Conservation (phyloP, 495 filamentous ascomycete genomes). For the Cercophora newfieldiana region DNA sequence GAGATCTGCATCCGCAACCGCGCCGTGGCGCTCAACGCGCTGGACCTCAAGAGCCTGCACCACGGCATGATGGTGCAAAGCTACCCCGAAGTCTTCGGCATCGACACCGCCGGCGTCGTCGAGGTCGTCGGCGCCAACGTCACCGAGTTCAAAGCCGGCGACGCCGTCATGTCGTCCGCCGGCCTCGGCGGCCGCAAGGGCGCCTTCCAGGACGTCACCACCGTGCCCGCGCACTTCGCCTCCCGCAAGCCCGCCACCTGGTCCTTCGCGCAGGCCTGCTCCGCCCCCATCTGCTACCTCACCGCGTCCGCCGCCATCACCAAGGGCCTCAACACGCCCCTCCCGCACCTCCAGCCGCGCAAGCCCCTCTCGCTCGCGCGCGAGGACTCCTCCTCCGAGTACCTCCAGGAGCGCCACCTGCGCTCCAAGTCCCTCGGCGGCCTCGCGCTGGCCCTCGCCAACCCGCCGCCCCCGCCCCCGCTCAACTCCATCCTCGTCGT, state of each 20-base stretch:
- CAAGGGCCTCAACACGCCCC: slow-evolving; percentile 31
- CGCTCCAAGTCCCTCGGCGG: neutral
- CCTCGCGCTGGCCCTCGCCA: neutral
- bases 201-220: slow-evolving; percentile 43
- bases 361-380: neutral
- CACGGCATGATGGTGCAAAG: slow-evolving; percentile 32
- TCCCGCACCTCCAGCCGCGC: slow-evolving; percentile 33
- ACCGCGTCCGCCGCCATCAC: slow-evolving; percentile 36
- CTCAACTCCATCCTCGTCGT: slow-evolving; percentile 41
- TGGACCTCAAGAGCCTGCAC: slow-evolving; percentile 42
- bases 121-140: slow-evolving; percentile 37
- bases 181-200: slow-evolving; percentile 28
- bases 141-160: slow-evolving; percentile 36
- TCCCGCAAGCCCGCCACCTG: slow-evolving; percentile 40
- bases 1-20: slow-evolving; percentile 40
- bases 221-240: slow-evolving; percentile 37
- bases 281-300: slow-evolving; percentile 44
- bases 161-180: slow-evolving; percentile 38
- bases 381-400: slow-evolving; percentile 13
- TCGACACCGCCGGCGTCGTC: slow-evolving; percentile 41
- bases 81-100: slow-evolving; percentile 42
- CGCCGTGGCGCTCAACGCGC: slow-evolving; percentile 40
- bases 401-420: neutral
- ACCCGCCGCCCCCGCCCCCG: neutral
- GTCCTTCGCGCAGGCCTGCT: slow-evolving; percentile 45